A percentile compares a stretch with the other conserved stretches of the same genome.
These are phyloP conservation scores for Kodamaea kakaduensis DNA, from an alignment of 805 yeast species.

Conservation along the genomic window DNA sequence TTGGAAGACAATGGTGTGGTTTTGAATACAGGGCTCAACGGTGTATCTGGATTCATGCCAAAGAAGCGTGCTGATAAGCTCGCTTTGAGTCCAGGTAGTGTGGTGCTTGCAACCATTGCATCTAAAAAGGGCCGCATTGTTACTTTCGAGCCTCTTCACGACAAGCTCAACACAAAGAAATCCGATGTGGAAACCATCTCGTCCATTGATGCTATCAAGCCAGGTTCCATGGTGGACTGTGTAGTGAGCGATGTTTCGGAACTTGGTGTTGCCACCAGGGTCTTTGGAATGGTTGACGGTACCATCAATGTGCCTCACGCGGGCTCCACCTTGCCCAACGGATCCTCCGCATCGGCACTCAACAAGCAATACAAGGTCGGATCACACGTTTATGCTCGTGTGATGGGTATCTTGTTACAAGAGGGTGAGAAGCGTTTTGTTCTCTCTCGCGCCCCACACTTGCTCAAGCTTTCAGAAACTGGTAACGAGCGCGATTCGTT, in stretches of 20 bases:
- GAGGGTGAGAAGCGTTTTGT: conserved; percentile 55
- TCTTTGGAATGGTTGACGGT: conserved; percentile 71
- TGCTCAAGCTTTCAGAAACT: conserved; percentile 32
- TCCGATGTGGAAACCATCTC: conserved; percentile 52
- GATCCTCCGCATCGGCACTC: conserved; percentile 36
- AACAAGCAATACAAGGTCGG: conserved; percentile 68
- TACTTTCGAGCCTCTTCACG: conserved; percentile 45
- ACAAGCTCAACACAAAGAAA: conserved; percentile 44
- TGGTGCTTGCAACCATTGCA: conserved; percentile 57
- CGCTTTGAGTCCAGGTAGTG: conserved; percentile 55
- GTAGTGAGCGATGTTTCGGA: conserved; percentile 54
- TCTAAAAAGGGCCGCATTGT: conserved; percentile 49
- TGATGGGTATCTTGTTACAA: conserved; percentile 51
- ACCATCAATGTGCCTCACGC: conserved; percentile 67
- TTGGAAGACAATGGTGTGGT: conserved; percentile 91
- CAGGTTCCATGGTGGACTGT: conserved; percentile 81
- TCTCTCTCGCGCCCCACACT: conserved; percentile 59
- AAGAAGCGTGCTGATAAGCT: conserved; percentile 35
- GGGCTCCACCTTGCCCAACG: conserved; percentile 35
- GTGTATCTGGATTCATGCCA: conserved; percentile 67
- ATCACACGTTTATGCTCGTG: conserved; percentile 62
- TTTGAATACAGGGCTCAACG: conserved; percentile 59
- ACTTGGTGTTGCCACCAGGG: conserved; percentile 68
- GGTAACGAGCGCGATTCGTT: conserved; percentile 30
- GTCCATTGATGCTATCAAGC: conserved; percentile 74